Conservation (phyloP, 1,284 basidiomycete species). For the Moesziomyces sp. region DNA sequence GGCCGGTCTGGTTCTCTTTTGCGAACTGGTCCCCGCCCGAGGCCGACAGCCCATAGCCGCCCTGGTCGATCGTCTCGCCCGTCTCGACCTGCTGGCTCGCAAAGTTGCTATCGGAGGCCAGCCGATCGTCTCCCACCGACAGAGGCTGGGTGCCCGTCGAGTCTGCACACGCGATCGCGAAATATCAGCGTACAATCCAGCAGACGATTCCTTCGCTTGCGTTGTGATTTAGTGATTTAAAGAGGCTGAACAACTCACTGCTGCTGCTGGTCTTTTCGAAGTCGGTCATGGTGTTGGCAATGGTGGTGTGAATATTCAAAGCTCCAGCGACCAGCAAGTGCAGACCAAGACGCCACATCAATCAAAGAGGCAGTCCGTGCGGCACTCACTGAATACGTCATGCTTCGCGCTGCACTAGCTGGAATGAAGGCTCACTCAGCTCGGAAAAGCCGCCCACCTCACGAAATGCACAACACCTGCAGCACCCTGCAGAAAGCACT, state of each 20-base stretch:
- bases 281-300: not conserved
- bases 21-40: conserved; percentile 44
- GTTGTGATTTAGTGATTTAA: too few species aligned
- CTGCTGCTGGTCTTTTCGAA: not conserved
- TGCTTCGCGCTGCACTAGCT: too few species aligned
- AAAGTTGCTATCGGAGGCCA: conserved; percentile 46
- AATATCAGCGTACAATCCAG: too few species aligned
- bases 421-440: too few species aligned
- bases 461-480: too few species aligned
- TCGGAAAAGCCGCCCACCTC: too few species aligned
- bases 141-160: conserved; percentile 28
- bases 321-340: too few species aligned
- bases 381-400: too few species aligned
- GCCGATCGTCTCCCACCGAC: conserved; percentile 35
- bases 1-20: conserved; percentile 39
- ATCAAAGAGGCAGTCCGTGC: too few species aligned
- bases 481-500: too few species aligned
- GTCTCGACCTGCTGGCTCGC: conserved; percentile 20
- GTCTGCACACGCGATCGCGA: conserved; percentile 8
- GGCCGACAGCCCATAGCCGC: conserved; percentile 38
- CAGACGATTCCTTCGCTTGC: too few species aligned
- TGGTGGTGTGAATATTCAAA: not conserved
- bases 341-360: too few species aligned
- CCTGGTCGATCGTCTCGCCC: conserved; percentile 42
- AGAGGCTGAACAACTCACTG: not conserved